Evolutionary conservation across 2,329 filamentous ascomycete species (phyloP), one percentile per base, ranked within the genome.

Genomic region (Aspergillus sp.): DNA sequence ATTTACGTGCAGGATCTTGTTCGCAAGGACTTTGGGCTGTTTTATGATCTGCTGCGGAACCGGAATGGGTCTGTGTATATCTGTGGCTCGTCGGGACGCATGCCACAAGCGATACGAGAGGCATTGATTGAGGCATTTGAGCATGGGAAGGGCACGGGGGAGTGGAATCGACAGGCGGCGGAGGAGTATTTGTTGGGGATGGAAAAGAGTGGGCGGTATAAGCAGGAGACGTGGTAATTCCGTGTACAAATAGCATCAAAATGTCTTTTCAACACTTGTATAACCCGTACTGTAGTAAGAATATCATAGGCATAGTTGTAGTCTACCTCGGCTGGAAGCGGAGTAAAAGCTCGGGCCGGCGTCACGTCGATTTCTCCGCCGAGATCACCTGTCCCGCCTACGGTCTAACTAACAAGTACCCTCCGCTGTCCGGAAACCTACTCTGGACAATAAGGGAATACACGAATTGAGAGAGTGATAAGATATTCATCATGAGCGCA

Each of bases 31-130:
- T 70, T 69, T 2, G 56, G 59, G 6, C 55, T 73, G 10, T 72
- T 85, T 1, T 79, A 74, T 56, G 61, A 72, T 12, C 62, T 79
- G n/a, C 61, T 87, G 4, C 66, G 74, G 32, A 70, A 75, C 32
- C 60, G 71, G 10, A 57, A 67, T 0, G 83, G 82, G 0, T 74
- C 80, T 12, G 72, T 74, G 15, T 75, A 74, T 54, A 68, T 76
- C 22, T 76, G 70, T 52, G 75, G 75, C 1, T 80, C 79, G 0
- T 85, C 82, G 0, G 85, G 85, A 1, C 79, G 78, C 49, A 88
- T 88, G 85, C 84, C 85, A 1, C 80, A 83, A 58, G 83, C 81
- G 9, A 81, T 88, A 1, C 72, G 83, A 15, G 79, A 82, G 60
- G 83, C 84, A 4, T 67, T 88, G 22, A 72, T 83, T n/a, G 81